Evolutionary conservation across 345 rosid species (phyloP).

Genomic region (Pugionium dolabratum): DNA sequence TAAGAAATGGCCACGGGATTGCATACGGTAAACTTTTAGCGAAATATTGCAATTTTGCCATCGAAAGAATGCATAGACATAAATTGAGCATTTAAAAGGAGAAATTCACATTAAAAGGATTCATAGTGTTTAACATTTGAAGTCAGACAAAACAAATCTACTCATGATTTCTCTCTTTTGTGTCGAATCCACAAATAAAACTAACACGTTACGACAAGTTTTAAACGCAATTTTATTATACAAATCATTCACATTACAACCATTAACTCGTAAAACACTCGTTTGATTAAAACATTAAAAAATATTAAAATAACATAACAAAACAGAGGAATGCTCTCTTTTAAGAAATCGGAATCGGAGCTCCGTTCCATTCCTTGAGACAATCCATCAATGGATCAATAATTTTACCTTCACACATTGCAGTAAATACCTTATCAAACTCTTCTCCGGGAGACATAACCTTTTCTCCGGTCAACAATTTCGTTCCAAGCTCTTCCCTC

Average conservation of each 20-base stretch:
- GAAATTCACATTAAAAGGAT: not conserved
- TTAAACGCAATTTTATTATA: slow-evolving; percentile 27
- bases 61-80: not conserved
- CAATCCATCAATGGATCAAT: slow-evolving; percentile 75
- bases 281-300: slow-evolving; percentile 8
- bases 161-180: slow-evolving; percentile 12
- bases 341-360: slow-evolving; percentile 65
- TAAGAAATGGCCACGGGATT: not conserved
- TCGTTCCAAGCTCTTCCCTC: slow-evolving; percentile 62
- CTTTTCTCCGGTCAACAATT: slow-evolving; percentile 61
- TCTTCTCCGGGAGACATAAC: slow-evolving; percentile 71
- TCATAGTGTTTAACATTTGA: slow-evolving; percentile 1
- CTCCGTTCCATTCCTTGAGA: slow-evolving; percentile 74
- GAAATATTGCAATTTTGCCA: too few relatives aligned
- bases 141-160: not conserved
- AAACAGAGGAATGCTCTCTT: slow-evolving; percentile 13
- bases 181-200: slow-evolving; percentile 17
- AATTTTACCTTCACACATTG: slow-evolving; percentile 63
- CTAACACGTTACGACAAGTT: not conserved
- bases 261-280: slow-evolving; percentile 2
- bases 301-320: not conserved
- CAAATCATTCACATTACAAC: slow-evolving; percentile 35
- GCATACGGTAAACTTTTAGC: not conserved
- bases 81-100: not conserved
- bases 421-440: slow-evolving; percentile 64